Conservation (phyloP, 2,329 filamentous ascomycete genomes). For the Fusarium sp. region DNA sequence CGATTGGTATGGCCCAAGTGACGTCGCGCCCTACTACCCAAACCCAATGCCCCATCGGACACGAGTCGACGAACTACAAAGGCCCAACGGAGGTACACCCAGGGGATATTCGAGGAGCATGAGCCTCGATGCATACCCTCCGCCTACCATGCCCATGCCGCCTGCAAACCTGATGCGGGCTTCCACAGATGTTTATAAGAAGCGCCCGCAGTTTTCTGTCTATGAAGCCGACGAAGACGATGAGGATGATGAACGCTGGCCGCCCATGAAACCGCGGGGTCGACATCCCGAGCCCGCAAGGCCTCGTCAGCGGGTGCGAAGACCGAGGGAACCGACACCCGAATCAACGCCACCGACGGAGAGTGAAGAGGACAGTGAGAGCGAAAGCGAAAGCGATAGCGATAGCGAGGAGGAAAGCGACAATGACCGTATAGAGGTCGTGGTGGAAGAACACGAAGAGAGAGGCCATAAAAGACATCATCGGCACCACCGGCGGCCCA, state of each 20-base stretch:
- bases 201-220: constrained; percentile 46
- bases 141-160: constrained; percentile 48
- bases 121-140: constrained; percentile 47
- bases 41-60: constrained; percentile 48
- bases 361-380: constrained; percentile 30
- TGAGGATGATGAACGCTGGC: constrained; percentile 30
- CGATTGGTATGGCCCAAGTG: constrained; percentile 47
- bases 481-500: constrained; percentile 36
- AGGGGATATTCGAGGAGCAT: constrained; percentile 47
- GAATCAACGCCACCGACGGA: constrained; percentile 38
- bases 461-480: constrained; percentile 38
- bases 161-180: constrained; percentile 47
- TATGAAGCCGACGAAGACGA: constrained; percentile 48
- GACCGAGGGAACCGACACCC: constrained; percentile 36
- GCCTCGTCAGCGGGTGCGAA: constrained; percentile 31
- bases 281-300: constrained; percentile 35
- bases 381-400: constrained; percentile 31
- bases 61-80: constrained; percentile 50
- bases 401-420: constrained; percentile 24
- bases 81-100: constrained; percentile 49
- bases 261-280: constrained; percentile 39
- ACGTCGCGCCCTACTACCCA: constrained; percentile 48
- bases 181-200: constrained; percentile 50
- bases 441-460: constrained; percentile 49
- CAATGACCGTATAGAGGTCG: constrained; percentile 41